Evolutionary conservation across 2,329 filamentous ascomycete genomes (phyloP).

Genomic region (Rhinocladiella similis): DNA sequence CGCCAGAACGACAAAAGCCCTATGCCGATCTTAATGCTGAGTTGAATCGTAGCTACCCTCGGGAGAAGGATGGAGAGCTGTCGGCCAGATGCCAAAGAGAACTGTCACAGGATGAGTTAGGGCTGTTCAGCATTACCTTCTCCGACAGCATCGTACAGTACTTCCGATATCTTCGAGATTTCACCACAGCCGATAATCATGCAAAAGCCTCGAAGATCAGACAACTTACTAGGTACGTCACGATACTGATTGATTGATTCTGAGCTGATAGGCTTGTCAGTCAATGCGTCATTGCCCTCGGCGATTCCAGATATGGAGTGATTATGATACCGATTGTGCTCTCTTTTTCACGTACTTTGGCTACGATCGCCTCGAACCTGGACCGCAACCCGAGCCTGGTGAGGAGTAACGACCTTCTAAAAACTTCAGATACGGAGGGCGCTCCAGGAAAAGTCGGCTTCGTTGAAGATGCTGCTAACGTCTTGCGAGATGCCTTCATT

Average conservation of each 20-base stretch:
- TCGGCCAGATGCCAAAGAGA: conserved; percentile 22
- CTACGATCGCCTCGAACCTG: conserved; percentile 79
- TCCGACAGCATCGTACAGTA: conserved; percentile 28
- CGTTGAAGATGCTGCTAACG: conserved; percentile 83
- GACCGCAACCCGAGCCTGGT: conserved; percentile 79
- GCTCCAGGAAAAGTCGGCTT: conserved; percentile 73
- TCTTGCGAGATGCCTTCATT: conserved; percentile 86
- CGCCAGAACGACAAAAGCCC: conserved; percentile 23
- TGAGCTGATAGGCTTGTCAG: conserved; percentile 43
- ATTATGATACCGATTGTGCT: conserved; percentile 83
- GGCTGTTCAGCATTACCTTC: conserved; percentile 25
- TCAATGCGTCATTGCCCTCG: conserved; percentile 78
- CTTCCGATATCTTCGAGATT: conserved; percentile 31
- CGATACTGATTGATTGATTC: background rate
- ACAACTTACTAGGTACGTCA: conserved; percentile 26
- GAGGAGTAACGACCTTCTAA: conserved; percentile 46
- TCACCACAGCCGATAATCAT: conserved; percentile 24
- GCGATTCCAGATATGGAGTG: conserved; percentile 74
- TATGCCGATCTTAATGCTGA: conserved; percentile 27
- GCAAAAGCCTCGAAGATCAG: conserved; percentile 27
- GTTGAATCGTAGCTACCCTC: conserved; percentile 25
- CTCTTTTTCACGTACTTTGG: conserved; percentile 75
- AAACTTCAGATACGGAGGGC: conserved; percentile 41
- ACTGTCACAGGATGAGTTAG: conserved; percentile 26
- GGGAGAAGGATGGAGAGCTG: conserved; percentile 22